A percentile compares a stretch with the other conserved stretches of the same genome.
Evolutionary conservation across 1,284 basidiomycete species (phyloP).

Genomic region (Rhizoctonia solani): DNA sequence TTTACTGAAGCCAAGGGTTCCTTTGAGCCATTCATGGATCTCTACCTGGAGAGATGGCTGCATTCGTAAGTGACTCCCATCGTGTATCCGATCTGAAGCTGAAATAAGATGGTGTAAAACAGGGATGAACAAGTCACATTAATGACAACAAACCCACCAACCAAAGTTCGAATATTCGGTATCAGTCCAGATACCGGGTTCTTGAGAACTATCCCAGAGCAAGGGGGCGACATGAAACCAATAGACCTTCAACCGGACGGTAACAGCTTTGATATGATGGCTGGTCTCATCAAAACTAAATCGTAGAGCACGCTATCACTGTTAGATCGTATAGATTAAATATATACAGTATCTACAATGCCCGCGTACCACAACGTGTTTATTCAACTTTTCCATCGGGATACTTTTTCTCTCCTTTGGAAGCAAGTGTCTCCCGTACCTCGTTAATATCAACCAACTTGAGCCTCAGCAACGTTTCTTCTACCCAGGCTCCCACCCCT

Average conservation of each 20-base stretch:
- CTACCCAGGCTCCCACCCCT: slow-evolving; percentile 10
- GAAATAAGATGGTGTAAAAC: slow-evolving; percentile 27
- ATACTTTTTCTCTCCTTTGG: neutral
- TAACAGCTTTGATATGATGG: slow-evolving; percentile 96
- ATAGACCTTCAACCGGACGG: slow-evolving; percentile 88
- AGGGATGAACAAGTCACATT: slow-evolving; percentile 86
- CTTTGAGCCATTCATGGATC: slow-evolving; percentile 76
- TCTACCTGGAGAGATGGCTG: slow-evolving; percentile 82
- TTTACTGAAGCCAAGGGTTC: slow-evolving; percentile 69
- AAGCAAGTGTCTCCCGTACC: neutral
- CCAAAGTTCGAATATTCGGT: slow-evolving; percentile 75
- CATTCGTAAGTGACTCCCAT: slow-evolving; percentile 68
- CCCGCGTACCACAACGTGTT: neutral
- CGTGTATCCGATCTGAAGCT: neutral
- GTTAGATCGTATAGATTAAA: too few relatives aligned
- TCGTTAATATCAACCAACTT: slow-evolving; percentile 5
- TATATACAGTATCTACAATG: neutral
- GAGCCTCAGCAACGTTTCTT: slow-evolving; percentile 21
- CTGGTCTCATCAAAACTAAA: slow-evolving; percentile 81
- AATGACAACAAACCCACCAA: slow-evolving; percentile 72
- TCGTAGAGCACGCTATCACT: too few relatives aligned
- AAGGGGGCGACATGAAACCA: slow-evolving; percentile 45
- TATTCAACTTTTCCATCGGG: neutral
- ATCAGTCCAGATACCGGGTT: slow-evolving; percentile 89
- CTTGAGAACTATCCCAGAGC: slow-evolving; percentile 76